These are phyloP conservation scores for Durotheca rogersii DNA, from an alignment of 495 filamentous ascomycete genomes.

Conservation along the genomic window DNA sequence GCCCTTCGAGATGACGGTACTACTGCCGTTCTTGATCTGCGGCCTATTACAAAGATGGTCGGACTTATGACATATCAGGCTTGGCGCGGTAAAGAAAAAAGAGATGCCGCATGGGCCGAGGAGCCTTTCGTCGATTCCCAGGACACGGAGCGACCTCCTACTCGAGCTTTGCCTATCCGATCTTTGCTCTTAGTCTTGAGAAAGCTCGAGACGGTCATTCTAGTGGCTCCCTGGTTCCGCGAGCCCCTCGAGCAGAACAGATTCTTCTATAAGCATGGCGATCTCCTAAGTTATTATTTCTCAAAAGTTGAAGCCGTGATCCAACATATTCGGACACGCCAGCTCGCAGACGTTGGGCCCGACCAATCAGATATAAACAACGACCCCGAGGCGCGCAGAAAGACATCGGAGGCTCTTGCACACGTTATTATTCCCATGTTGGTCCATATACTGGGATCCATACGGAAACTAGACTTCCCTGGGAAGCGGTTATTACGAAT, in stretches of 20 bases:
- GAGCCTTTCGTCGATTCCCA: constrained; percentile 7
- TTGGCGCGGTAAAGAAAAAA: constrained; percentile 15
- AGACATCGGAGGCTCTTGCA: constrained; percentile 11
- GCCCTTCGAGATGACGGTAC: constrained; percentile 24
- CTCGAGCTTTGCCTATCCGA: too few relatives aligned
- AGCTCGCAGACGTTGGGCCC: neutral
- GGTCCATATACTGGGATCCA: constrained; percentile 23
- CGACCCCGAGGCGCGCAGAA: constrained; percentile 9
- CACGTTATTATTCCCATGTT: constrained; percentile 30
- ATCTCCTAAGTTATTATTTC: constrained; percentile 30
- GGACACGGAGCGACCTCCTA: constrained; percentile 6
- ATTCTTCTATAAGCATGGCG: constrained; percentile 21
- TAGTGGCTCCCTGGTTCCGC: constrained; percentile 17
- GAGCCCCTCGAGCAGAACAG: constrained; percentile 23
- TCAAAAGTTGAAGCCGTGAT: constrained; percentile 23
- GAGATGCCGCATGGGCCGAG: constrained; percentile 8
- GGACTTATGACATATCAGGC: constrained; percentile 10
- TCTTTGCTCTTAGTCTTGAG: constrained; percentile 18
- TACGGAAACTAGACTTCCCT: constrained; percentile 27
- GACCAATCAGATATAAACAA: constrained; percentile 5
- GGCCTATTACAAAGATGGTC: constrained; percentile 13
- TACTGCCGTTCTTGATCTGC: constrained; percentile 12
- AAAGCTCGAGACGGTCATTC: constrained; percentile 26
- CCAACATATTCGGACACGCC: constrained; percentile 15
- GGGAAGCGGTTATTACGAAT: constrained; percentile 16